Evolutionary conservation across 257 asterid species (phyloP), one percentile per base, ranked within the genome.

Genomic region (Solanum etuberosum): DNA sequence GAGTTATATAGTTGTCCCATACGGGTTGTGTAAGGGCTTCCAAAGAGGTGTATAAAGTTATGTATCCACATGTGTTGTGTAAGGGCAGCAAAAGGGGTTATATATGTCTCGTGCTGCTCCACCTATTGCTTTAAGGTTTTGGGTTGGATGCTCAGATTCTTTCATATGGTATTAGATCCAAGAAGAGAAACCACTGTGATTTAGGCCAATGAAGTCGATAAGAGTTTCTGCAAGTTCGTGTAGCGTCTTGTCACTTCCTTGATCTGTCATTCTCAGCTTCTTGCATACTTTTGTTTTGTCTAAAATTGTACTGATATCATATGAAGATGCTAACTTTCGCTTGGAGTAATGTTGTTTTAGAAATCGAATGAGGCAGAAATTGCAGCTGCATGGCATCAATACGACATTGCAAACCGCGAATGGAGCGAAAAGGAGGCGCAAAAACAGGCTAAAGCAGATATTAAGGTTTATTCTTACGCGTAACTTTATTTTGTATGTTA

Each of bases 381-480:
- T 87, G 88, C 92, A 87, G 94, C 91, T 67, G 89, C 91, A 48
- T 86, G 88, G 88, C 92, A 91, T 87, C 92, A 88, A 78, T 95
- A 91, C 90, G 90, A 90, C 91, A 88, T 77, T 86, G 96, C 98
- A 86, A 92, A 90, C 91, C 92, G 93, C 84, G 92, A 93, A 40
- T 91, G 93, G 90, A 94, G 92, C 86, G 93, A 90, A 63, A 90
- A 90, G 86, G 95, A 93, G 67, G 97, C 95, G 73, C 94, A 93
- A 88, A 92, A 87, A 90, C 85, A 91, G 89, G 96, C 98, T 88
- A 94, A 96, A 91, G 91, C 86, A 73, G 94, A 93, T 63, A 88
- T 89, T 73, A 94, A 93, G 99, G 99, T 95, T 86, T 85, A 89
- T 76, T 82, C 84, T 87, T 89, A 76, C 85, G 48, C 14, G 34